phyloP scores from a whole-genome alignment of 805 yeast genomes.

The Monosporozyma servazzii region DNA sequence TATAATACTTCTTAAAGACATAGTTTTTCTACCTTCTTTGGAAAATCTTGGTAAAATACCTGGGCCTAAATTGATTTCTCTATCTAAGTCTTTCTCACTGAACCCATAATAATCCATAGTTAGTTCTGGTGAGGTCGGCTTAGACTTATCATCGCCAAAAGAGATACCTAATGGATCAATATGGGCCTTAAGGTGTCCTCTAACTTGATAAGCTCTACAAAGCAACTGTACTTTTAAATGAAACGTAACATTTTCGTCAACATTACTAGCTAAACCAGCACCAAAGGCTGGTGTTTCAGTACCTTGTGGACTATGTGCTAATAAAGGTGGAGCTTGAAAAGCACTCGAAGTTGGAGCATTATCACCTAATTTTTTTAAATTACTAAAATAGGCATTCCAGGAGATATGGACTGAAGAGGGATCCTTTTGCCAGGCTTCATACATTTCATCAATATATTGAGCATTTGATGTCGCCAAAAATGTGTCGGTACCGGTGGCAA shows the following conservation, averaged over 20 bases:
- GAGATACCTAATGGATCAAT: conserved; percentile 93
- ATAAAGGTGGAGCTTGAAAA: conserved; percentile 83
- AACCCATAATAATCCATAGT: conserved; percentile 89
- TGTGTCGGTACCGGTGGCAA: conserved; percentile 39
- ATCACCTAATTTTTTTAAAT: conserved; percentile 52
- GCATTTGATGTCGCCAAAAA: conserved; percentile 81
- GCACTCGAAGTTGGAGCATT: conserved; percentile 65
- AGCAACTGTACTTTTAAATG: conserved; percentile 93
- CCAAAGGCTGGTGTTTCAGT: conserved; percentile 49
- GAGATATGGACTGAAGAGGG: conserved; percentile 88
- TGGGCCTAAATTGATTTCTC: conserved; percentile 85
- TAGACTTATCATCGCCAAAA: conserved; percentile 55
- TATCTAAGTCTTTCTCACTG: conserved; percentile 74
- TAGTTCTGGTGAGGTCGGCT: conserved; percentile 68
- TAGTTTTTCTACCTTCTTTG: conserved; percentile 43
- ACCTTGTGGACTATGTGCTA: conserved; percentile 73
- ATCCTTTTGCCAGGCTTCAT: conserved; percentile 84
- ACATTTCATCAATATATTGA: conserved; percentile 95
- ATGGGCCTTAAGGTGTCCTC: conserved; percentile 94
- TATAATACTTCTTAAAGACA: conserved; percentile 74
- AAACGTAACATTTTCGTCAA: conserved; percentile 60
- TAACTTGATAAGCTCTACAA: conserved; percentile 96
- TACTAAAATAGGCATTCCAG: conserved; percentile 95
- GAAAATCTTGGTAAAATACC: conserved; percentile 94
- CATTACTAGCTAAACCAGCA: conserved; percentile 29